Base-by-base conservation (phyloP, 2,329 filamentous ascomycete species). In the Orbilia quercus region DNA sequence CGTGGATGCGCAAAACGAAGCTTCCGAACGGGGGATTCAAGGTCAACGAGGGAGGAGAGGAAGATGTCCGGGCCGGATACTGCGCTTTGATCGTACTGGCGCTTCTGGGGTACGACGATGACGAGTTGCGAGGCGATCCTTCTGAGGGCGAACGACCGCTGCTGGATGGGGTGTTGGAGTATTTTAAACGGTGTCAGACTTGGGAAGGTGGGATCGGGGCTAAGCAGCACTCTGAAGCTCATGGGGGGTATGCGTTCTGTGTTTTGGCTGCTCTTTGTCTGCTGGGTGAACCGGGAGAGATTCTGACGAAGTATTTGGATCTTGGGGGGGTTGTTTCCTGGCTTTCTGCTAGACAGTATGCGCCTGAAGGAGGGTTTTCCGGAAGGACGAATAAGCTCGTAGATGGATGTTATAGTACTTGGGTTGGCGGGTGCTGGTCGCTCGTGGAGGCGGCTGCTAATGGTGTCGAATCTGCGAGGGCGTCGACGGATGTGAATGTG, bases 311-410 rank as follows among this genome's bases (percentile, higher is more conserved):
- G 1, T 58, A 66, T 81, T 85, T 99, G 71, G 85, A 98, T 81
- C 82, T 97, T 62, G 86, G 89, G 74, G 84, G 88, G 57, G 85
- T 99, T 60, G 85, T 95, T 51, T 88, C 89, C 72, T 99, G 95
- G 92, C 86, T 99, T 40, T 94, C 92, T 6, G 88, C 91, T 47
- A 89, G 92, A 71, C 95, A 99, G 81, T 91, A 94, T 80, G 88
- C 89, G 28, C 95, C 94, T 2, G 95, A 98, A 80, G 93, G 93
- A 75, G 95, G 95, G 36, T 93, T 96, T 79, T 90, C 91, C 42
- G 95, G 95, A 74, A 90, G 95, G 77, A 96, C 94, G 25, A 98
- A 98, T 84, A 99, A 99, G 82, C 85, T 99, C 31, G 95, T 98
- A 31, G 95, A 99, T 81, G 95, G 94, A 48, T 99, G 95, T 82